Conservation (phyloP, 345 rosid species). For the Eucalyptus melliodora region DNA sequence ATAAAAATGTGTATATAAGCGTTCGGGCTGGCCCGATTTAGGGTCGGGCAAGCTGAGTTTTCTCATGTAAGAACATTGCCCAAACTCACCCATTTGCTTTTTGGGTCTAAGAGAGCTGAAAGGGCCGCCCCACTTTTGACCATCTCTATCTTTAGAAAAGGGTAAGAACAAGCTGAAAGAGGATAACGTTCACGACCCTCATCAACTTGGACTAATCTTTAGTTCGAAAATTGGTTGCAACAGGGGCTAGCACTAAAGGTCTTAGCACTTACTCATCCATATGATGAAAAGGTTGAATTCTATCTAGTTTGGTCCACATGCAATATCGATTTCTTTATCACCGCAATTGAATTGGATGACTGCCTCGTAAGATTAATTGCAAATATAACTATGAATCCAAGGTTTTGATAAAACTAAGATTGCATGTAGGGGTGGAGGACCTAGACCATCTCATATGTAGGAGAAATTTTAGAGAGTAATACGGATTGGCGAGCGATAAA, state of each 20-base stretch:
- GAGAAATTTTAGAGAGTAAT: neutral
- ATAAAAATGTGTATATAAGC: neutral
- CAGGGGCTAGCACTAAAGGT: neutral
- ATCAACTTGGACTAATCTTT: neutral
- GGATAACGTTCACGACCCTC: neutral
- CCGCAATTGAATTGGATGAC: neutral
- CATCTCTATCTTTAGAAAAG: neutral
- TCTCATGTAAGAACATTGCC: neutral
- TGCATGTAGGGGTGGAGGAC: neutral
- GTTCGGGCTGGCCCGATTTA: accelerated
- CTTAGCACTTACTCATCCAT: neutral
- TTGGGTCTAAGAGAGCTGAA: neutral
- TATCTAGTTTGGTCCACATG: neutral
- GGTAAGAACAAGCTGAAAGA: neutral
- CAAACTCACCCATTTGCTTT: neutral
- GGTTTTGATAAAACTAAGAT: neutral
- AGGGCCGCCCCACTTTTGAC: neutral
- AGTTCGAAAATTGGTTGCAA: neutral
- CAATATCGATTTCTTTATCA: neutral
- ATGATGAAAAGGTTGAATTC: neutral
- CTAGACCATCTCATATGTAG: neutral
- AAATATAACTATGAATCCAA: neutral
- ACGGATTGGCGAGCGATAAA: neutral
- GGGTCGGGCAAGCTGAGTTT: neutral
- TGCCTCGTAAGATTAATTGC: neutral